Evolutionary conservation across 2,329 filamentous ascomycete genomes (phyloP).

Genomic region (Alternaria metachromatica): DNA sequence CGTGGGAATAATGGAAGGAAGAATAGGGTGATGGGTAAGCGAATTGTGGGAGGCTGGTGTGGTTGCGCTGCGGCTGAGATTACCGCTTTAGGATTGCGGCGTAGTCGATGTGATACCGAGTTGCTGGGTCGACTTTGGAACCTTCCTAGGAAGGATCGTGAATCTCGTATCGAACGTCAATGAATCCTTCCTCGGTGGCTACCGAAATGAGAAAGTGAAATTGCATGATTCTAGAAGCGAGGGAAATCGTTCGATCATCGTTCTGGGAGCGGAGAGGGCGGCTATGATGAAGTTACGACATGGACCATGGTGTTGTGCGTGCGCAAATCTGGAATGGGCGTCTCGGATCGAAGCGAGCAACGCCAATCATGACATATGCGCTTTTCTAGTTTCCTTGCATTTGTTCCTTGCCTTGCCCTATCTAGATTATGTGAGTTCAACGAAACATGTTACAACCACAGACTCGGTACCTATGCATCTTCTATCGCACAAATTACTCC

Average conservation of each 20-base stretch:
- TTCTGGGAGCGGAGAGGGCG: neutral
- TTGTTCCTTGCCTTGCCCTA: neutral
- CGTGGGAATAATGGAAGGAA: neutral
- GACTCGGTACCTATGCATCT: neutral
- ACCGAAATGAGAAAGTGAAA: neutral
- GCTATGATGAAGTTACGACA: neutral
- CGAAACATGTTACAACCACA: neutral
- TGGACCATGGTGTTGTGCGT: neutral
- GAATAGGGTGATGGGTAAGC: neutral
- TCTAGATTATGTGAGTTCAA: neutral
- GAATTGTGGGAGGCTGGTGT: neutral
- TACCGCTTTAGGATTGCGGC: neutral
- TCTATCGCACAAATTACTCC: neutral
- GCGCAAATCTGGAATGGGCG: neutral
- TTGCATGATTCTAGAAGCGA: neutral
- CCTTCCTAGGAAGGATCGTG: neutral
- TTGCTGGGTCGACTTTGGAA: neutral
- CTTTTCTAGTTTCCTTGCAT: neutral
- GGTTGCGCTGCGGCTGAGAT: neutral
- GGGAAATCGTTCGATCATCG: neutral
- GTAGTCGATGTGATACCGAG: neutral
- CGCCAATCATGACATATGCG: neutral
- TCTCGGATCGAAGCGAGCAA: neutral
- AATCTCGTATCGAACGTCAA: neutral
- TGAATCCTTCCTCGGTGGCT: neutral